These are phyloP conservation scores for Torulaspora gathmanii DNA, from an alignment of 805 yeast species.

Conservation along the genomic window DNA sequence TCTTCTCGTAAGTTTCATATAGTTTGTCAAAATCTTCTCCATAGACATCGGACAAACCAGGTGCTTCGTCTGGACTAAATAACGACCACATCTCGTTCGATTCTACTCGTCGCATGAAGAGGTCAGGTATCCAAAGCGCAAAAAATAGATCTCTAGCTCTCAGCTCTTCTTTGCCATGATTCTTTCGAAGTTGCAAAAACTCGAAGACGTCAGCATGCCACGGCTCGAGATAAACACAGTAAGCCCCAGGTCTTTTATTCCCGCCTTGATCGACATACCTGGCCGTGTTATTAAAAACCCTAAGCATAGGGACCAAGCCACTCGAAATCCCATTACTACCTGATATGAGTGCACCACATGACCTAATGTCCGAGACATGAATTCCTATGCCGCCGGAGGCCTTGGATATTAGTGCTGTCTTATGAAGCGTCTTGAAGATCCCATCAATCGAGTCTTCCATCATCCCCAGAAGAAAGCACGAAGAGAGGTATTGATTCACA, in stretches of 20 bases:
- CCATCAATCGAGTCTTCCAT: slow-evolving; percentile 93
- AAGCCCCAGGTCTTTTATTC: slow-evolving; percentile 94
- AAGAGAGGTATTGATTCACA: slow-evolving; percentile 75
- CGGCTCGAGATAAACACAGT: slow-evolving; percentile 88
- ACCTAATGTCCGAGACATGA: slow-evolving; percentile 77
- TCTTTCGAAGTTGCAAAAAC: slow-evolving; percentile 77
- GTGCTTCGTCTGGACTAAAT: slow-evolving; percentile 83
- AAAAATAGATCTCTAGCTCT: slow-evolving; percentile 88
- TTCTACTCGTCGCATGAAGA: slow-evolving; percentile 87
- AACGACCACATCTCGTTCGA: slow-evolving; percentile 76
- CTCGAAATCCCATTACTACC: slow-evolving; percentile 89
- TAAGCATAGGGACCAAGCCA: slow-evolving; percentile 88
- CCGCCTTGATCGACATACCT: slow-evolving; percentile 98
- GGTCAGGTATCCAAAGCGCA: slow-evolving; percentile 90
- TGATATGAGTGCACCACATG: slow-evolving; percentile 78
- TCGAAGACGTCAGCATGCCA: slow-evolving; percentile 93
- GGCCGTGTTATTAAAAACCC: slow-evolving; percentile 92
- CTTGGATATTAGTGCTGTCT: slow-evolving; percentile 84
- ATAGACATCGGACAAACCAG: slow-evolving; percentile 73
- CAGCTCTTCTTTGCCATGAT: slow-evolving; percentile 89
- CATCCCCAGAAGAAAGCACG: slow-evolving; percentile 87
- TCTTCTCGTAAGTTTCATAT: slow-evolving; percentile 64
- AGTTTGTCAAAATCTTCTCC: slow-evolving; percentile 75
- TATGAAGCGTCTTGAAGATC: slow-evolving; percentile 79
- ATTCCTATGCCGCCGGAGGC: slow-evolving; percentile 93